Base-by-base conservation (phyloP, 352 stramenopile genomes). In the Phytophthora aleatoria region DNA sequence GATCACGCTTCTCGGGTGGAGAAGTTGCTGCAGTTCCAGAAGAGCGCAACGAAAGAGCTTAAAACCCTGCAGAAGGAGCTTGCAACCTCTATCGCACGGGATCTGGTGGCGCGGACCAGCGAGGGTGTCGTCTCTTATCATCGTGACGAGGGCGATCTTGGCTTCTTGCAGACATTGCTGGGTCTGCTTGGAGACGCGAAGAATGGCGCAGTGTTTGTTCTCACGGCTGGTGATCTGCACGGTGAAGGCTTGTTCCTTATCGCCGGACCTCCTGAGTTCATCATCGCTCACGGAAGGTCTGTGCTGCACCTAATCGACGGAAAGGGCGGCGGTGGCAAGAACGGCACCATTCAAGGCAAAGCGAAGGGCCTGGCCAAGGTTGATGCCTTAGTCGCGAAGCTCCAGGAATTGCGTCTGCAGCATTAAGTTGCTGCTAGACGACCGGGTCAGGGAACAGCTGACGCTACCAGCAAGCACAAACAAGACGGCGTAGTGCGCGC, bases 31-130 rank as follows among this genome's bases (percentile, higher is more conserved):
- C 64, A 81, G 10, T 73, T 75, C n/a, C 80, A 93, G 54, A 88
- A 85, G 28, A 69, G 54, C 3, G 60, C 79, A 26, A 59, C 64
- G 8, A 94, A 92, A 56, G 81, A 91, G 28, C 64, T 89, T 41
- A 95, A 94, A 73, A 71, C 50, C 20, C 56, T 92, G 48, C 83
- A 91, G 27, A 87, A 91, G 47, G 85, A 95, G 57, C 70, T 93
- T 7, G 83, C 85, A 3, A 50, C 56, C 0, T 79, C 63, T 3
- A 71, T 91, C 31, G 87, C 76, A 10, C 35, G 64, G 10, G 75
- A 89, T 20, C 51, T 95, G 26, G 27, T 77, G 5, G 58, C 61
- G 4, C 69, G 74, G 52, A 57, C 42, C 9, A 55, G 51, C 20
- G 61, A 73, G 7, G 53, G 44, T 33, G 74, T 88, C 3, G 67